These are phyloP conservation scores for Cordyceps cateniannulata DNA, from an alignment of 2,329 filamentous ascomycete genomes.

Conservation along the genomic window DNA sequence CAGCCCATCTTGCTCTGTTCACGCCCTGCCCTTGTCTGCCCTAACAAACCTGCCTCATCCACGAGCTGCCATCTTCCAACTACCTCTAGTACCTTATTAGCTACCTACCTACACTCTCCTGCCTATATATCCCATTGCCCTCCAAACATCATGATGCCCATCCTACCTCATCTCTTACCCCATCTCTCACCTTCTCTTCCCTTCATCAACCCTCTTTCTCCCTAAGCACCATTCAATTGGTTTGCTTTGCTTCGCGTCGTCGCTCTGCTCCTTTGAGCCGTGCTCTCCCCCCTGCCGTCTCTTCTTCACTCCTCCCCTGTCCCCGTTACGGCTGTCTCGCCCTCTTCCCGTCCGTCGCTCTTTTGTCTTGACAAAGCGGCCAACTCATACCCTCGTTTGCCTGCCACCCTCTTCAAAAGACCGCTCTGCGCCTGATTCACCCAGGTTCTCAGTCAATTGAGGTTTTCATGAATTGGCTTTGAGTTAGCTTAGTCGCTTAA, in stretches of 20 bases:
- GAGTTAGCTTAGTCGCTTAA: not conserved
- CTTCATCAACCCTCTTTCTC: not conserved
- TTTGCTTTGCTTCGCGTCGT: not conserved
- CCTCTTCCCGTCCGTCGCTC: not conserved
- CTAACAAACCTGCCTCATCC: not conserved
- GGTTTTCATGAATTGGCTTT: not conserved
- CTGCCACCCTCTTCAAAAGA: not conserved
- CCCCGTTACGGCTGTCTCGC: not conserved
- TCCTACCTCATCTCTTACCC: not conserved
- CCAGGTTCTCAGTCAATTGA: too few relatives aligned
- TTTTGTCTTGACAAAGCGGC: not conserved
- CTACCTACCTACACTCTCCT: not conserved
- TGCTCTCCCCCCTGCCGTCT: not conserved
- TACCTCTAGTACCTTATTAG: not conserved
- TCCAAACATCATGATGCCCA: slow-evolving; percentile 1
- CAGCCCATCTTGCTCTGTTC: not conserved
- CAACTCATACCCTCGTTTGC: not conserved
- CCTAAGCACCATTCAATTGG: not conserved
- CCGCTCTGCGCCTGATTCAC: not conserved
- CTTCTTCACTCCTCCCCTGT: not conserved
- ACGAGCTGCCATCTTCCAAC: not conserved
- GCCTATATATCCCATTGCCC: slow-evolving; percentile 11
- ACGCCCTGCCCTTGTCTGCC: not conserved
- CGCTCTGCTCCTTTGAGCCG: not conserved
- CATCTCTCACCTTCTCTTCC: not conserved